These are phyloP conservation scores for Ilex paraguariensis DNA, from an alignment of 305 asterid genomes.

Conservation along the genomic window DNA sequence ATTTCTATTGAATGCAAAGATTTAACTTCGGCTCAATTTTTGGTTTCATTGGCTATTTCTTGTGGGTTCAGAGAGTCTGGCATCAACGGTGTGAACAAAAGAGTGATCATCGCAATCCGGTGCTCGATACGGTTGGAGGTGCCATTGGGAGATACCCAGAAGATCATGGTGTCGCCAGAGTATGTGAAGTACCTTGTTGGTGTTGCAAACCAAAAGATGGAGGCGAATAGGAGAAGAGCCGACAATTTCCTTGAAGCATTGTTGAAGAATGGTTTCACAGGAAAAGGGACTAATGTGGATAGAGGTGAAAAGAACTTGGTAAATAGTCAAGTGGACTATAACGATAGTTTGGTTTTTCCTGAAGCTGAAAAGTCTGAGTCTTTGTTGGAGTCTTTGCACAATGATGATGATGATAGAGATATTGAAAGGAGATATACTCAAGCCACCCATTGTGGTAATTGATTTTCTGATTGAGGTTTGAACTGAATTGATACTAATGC, in stretches of 20 bases:
- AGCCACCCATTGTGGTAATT: conserved; percentile 43
- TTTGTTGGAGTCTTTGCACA: conserved; percentile 25
- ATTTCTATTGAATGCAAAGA: conserved; percentile 82
- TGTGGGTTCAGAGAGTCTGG: conserved; percentile 98
- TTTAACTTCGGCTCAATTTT: conserved; percentile 54
- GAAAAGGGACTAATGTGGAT: conserved; percentile 6
- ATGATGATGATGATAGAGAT: conserved; percentile 23
- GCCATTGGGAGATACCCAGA: conserved; percentile 61
- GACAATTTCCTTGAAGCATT: conserved; percentile 49
- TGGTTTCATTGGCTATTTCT: conserved; percentile 79
- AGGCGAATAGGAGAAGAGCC: conserved; percentile 62
- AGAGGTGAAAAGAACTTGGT: conserved; percentile 3
- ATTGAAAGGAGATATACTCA: conserved; percentile 26
- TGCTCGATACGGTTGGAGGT: conserved; percentile 93
- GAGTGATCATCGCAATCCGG: conserved; percentile 73
- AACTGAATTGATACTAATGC: conserved; percentile 2
- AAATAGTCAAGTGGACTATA: conserved; percentile 19
- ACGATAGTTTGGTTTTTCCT: conserved; percentile 21
- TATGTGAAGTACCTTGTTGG: conserved; percentile 63
- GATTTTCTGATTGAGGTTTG: not conserved
- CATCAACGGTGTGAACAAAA: conserved; percentile 73
- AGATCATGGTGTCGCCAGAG: conserved; percentile 65
- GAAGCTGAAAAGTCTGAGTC: conserved; percentile 19
- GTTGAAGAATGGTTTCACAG: conserved; percentile 44
- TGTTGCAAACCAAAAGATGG: conserved; percentile 91